Percentiles rank a stretch among this genome's conserved stretches.
phyloP scores from a whole-genome alignment of 495 filamentous ascomycete genomes.

The Aspergillus ostianus region DNA sequence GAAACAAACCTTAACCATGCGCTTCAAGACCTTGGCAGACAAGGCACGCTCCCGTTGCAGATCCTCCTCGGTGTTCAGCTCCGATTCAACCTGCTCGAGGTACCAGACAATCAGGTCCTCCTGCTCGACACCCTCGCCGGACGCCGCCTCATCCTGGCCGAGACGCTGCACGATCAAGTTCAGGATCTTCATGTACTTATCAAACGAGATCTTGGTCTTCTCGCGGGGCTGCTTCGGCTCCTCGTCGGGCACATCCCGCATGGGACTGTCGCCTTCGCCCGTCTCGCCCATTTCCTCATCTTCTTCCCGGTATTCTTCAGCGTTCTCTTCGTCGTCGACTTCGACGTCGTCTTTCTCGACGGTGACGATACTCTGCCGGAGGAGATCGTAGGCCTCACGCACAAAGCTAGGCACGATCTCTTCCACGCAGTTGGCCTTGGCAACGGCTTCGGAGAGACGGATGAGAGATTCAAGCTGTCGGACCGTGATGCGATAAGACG shows the following conservation, averaged over 20 bases:
- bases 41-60: slow-evolving; percentile 71
- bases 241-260: slow-evolving; percentile 53
- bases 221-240: slow-evolving; percentile 44
- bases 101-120: slow-evolving; percentile 89
- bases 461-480: slow-evolving; percentile 95
- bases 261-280: slow-evolving; percentile 67
- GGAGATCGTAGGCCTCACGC: slow-evolving; percentile 82
- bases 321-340: slow-evolving; percentile 68
- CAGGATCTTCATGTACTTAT: slow-evolving; percentile 89
- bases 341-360: slow-evolving; percentile 98
- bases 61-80: slow-evolving; percentile 78
- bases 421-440: slow-evolving; percentile 94
- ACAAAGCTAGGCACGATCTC: slow-evolving; percentile 85
- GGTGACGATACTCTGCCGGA: slow-evolving; percentile 91
- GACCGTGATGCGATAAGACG: slow-evolving; percentile 95
- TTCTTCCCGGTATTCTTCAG: slow-evolving; percentile 27
- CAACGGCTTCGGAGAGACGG: slow-evolving; percentile 90
- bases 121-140: slow-evolving; percentile 85
- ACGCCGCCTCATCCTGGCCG: slow-evolving; percentile 67
- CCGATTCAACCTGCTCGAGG: slow-evolving; percentile 85
- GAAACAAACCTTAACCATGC: slow-evolving; percentile 86
- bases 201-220: slow-evolving; percentile 90
- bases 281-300: slow-evolving; percentile 49
- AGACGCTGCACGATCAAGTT: slow-evolving; percentile 80
- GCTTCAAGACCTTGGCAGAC: slow-evolving; percentile 85